Base-by-base conservation (phyloP, 75 land plant genomes). In the Sequoiadendron giganteum region DNA sequence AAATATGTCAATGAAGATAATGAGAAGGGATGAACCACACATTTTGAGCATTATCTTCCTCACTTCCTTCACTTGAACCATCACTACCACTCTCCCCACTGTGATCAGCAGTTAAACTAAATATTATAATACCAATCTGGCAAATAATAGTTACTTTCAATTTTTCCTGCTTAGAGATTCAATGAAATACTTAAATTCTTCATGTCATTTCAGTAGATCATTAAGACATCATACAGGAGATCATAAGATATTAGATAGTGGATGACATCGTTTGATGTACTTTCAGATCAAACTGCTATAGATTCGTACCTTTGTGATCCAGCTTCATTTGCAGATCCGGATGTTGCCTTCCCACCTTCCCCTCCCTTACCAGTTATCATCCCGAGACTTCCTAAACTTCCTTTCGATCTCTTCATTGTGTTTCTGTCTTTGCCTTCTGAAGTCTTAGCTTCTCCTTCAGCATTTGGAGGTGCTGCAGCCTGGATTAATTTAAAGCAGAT, bases 51-150 rank as follows among this genome's bases (percentile, higher is more conserved):
- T 84, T 86, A 65, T 92, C 91, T 56, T 94, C 96, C n/a, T 95
- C 92, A 83, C 97, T 96, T 76, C 90, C 95, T 75, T 96, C 96
- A 25, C 92, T 90, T 88, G 97, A 93, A 86, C 94, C 97, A 40
- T 96, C 97, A 81, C 93, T 93, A 21, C 96, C 96, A 89, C 95
- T 96, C 47, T 96, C 97, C 86, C 85, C 95, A 93, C 95, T 94
- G 89, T 65, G 25, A 16, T 11, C 73, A 45, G 77, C 49, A 70
- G 34, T 36, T 77, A 52, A 85, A 87, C 77, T 86, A 89, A 11
- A 54, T 78, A 19, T 72, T 49, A 68, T 4, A 79, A 61, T 19
- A 85, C 5, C 39, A 45, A 72, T 34, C 19, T 30, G 19, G 28
- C 28, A 89, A 38, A 34, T 38, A 45, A 32, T 45, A 68, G 78